A percentile compares a stretch with the other conserved stretches of the same genome.
Evolutionary conservation across 2,329 filamentous ascomycete species (phyloP).

Genomic region (Karstenula rhodostoma): DNA sequence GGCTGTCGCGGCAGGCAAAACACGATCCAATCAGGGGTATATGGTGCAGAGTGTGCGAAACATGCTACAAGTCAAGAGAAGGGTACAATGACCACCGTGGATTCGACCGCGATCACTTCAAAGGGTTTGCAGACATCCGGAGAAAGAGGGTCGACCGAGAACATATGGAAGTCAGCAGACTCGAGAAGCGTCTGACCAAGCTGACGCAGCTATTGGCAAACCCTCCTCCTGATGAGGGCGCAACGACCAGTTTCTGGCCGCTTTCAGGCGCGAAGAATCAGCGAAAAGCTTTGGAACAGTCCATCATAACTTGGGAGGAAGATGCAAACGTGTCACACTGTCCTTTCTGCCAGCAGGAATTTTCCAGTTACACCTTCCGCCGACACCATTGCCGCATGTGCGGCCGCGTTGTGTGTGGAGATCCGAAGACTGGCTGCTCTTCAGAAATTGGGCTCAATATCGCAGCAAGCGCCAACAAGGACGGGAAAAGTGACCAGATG

Average conservation of each 20-base stretch:
- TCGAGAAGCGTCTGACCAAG: slow-evolving; percentile 92
- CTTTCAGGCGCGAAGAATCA: slow-evolving; percentile 71
- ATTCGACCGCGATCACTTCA: slow-evolving; percentile 73
- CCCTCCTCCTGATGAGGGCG: slow-evolving; percentile 68
- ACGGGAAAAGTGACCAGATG: slow-evolving; percentile 61
- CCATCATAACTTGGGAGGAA: slow-evolving; percentile 93
- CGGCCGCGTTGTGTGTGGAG: slow-evolving; percentile 90
- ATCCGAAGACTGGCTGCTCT: slow-evolving; percentile 84
- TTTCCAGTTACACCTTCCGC: slow-evolving; percentile 90
- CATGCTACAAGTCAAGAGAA: slow-evolving; percentile 96
- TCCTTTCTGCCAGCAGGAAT: slow-evolving; percentile 95
- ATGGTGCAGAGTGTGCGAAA: slow-evolving; percentile 97
- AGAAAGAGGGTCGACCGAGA: slow-evolving; percentile 82
- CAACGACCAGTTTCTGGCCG: slow-evolving; percentile 62
- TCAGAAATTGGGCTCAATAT: slow-evolving; percentile 83
- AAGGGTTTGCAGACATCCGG: slow-evolving; percentile 74
- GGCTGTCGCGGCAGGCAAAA: slow-evolving; percentile 84
- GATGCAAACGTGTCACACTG: slow-evolving; percentile 81
- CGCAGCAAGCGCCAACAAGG: slow-evolving; percentile 53
- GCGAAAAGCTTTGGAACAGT: slow-evolving; percentile 85
- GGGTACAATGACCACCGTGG: slow-evolving; percentile 92
- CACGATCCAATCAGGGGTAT: slow-evolving; percentile 90
- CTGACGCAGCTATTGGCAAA: slow-evolving; percentile 84
- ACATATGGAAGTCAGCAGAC: slow-evolving; percentile 83
- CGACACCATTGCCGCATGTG: slow-evolving; percentile 95